Base-by-base conservation (phyloP, 2,329 filamentous ascomycete species). In the Ceratocystis huliohia region DNA sequence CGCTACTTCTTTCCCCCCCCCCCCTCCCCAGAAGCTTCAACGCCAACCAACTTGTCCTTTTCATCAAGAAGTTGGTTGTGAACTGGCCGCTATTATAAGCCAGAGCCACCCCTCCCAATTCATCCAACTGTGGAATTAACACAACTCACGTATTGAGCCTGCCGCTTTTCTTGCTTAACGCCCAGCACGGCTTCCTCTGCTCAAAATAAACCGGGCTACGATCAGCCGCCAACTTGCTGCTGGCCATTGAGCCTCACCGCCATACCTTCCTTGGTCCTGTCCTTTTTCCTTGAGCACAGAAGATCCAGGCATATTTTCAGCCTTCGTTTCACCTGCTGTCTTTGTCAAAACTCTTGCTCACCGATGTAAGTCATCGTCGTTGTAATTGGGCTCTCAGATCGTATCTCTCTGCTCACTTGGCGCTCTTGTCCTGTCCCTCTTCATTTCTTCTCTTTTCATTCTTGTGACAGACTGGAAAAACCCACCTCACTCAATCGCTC, bases 281-380 rank as follows among this genome's bases (percentile, higher is more conserved):
- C 22, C 8, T 53, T 53, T 53, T 53, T 53, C 5, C 48, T 15
- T 28, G 20, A 25, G 22, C 48, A 28, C 48, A 25, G 20, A 53
- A 53, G 48, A 53, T 28, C 48, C 48, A 53, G 48, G 48, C 20
- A 53, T 53, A 53, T 53, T 53, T 15, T n/a, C 22, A 53, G 48
- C 22, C 22, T 53, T 53, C 22, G 22, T 25, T 25, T 53, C 48
- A 53, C 22, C 8, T 22, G 46, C 46, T 53, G 8, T 53, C 10
- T 53, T 53, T 20, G 25, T 28, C 20, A 13, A 53, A 25, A 28
- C 7, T 53, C 48, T 25, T 10, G 25, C 48, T 53, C 48, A 10
- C 22, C 22, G 15, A 53, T 53, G 48, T 53, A 53, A 53, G 48
- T 53, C 22, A 8, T 28, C 37, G 13, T 28, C 48, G 5, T 15